Evolutionary conservation across 371 early-diverging fungal genomes (phyloP), one percentile per base, ranked within the genome.

Genomic region (Apophysomyces trapeziformis): DNA sequence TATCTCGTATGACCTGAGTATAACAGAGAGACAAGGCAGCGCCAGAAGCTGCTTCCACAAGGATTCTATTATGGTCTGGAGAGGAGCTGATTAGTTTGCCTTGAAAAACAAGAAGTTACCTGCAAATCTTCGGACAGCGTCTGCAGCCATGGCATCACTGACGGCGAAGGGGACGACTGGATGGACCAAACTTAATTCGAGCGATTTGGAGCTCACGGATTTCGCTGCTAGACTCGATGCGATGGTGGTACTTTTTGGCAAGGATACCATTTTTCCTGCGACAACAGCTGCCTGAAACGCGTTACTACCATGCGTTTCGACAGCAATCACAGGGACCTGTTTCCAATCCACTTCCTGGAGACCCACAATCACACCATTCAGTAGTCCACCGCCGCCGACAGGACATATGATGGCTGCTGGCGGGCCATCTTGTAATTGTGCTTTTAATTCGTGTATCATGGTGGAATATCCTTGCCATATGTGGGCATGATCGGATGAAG

Each of bases 251-350:
- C 82, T 82, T 38, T 80, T 82, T n/a, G 79, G 75, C 7, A 89
- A 61, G 1, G 81, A 77, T 1, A 86, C 79, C 37, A 86, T 60
- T 57, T 84, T 80, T 12, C 86, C 92, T 16, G 82, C 82, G 36
- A 88, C 79, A 12, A 90, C 86, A 1, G 90, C 78, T 18, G 85
- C 82, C 57, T 90, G 90, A 63, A 92, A 90, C 6, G 88, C 85
- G 67, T 88, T 88, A 58, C 89, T 88, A 36, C 90, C 90, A 72
- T 88, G 87, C 0, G 92, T 92, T 61, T 92, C 92, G 6, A 89
- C 89, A 1, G 92, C 90, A 69, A 92, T 85, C 7, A 90, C 79
- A 13, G 90, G 90, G 0, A 89, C 90, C 58, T 80, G 68, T 50
- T 80, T 78, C 91, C 90, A 90, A 6, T 78, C 85, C 14, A 79